Evolutionary conservation across 768 basidiomycete species (phyloP).

Genomic region (Hypholoma fasciculare): DNA sequence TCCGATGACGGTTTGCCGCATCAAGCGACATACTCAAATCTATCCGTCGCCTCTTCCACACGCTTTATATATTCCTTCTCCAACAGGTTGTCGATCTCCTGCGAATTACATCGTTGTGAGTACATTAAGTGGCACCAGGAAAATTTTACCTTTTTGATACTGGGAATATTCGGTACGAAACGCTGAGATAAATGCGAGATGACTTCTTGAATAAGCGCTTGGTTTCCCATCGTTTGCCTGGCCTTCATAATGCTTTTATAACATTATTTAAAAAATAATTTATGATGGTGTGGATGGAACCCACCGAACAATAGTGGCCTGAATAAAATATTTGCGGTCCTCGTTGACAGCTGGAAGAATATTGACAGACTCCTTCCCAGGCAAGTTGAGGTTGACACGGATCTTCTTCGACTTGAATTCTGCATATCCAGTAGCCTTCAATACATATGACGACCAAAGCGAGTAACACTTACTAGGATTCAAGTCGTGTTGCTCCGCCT

Average conservation of each 20-base stretch:
- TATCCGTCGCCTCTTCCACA: constrained; percentile 85
- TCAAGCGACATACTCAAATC: constrained; percentile 78
- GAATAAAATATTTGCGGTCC: constrained; percentile 95
- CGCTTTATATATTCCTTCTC: constrained; percentile 99
- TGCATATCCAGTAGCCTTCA: constrained; percentile 23
- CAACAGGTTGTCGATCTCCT: constrained; percentile 89
- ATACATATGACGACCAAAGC: neutral
- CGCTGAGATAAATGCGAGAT: constrained; percentile 86
- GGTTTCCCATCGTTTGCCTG: constrained; percentile 93
- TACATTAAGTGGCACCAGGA: neutral
- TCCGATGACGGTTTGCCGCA: neutral
- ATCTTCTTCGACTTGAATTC: constrained; percentile 95
- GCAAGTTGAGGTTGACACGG: constrained; percentile 85
- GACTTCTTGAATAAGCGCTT: constrained; percentile 85
- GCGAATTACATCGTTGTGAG: constrained; percentile 13
- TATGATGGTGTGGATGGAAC: constrained; percentile 13
- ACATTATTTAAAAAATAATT: neutral
- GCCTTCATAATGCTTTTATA: constrained; percentile 86
- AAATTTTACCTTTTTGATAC: constrained; percentile 84
- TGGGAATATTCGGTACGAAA: constrained; percentile 91
- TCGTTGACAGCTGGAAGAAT: constrained; percentile 95
- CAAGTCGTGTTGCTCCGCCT: constrained; percentile 86
- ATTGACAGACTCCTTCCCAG: constrained; percentile 89
- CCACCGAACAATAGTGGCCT: constrained; percentile 88
- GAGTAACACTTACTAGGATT: constrained; percentile 58